Percentiles rank a stretch among this genome's conserved stretches.
Evolutionary conservation across 2,329 filamentous ascomycete genomes (phyloP).

Genomic region (Thielaviopsis ethacetica): DNA sequence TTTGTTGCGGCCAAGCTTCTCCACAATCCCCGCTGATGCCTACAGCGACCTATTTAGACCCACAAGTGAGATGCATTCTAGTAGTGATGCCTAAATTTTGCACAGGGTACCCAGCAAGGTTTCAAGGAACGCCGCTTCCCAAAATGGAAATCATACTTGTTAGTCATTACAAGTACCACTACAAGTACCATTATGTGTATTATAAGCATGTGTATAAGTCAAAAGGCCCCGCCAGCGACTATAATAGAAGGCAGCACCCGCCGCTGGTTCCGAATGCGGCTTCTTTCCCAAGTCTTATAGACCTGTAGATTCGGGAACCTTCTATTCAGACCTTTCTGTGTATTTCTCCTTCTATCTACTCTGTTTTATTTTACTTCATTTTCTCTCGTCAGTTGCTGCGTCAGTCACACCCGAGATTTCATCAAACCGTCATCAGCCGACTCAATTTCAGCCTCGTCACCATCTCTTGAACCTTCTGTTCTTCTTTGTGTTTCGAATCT

Average conservation of each 20-base stretch:
- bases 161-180: background rate
- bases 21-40: background rate
- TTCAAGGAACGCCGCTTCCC: background rate
- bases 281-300: background rate
- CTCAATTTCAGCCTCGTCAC: background rate
- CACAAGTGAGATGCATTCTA: background rate
- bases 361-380: background rate
- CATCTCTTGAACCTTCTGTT: background rate
- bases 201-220: background rate
- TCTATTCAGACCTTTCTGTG: too few species aligned
- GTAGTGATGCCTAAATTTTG: background rate
- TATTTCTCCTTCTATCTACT: background rate
- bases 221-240: background rate
- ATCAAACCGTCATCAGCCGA: background rate
- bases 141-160: background rate
- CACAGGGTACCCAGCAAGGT: too few species aligned
- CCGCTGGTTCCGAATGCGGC: background rate
- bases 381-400: background rate
- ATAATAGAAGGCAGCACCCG: background rate
- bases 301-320: too few species aligned
- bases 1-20: background rate
- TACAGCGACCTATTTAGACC: background rate
- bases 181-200: background rate
- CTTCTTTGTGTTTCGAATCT: background rate
- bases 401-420: background rate